Evolutionary conservation across 2,329 filamentous ascomycete genomes (phyloP), one percentile per base, ranked within the genome.

Genomic region (Colletotrichum lentis): DNA sequence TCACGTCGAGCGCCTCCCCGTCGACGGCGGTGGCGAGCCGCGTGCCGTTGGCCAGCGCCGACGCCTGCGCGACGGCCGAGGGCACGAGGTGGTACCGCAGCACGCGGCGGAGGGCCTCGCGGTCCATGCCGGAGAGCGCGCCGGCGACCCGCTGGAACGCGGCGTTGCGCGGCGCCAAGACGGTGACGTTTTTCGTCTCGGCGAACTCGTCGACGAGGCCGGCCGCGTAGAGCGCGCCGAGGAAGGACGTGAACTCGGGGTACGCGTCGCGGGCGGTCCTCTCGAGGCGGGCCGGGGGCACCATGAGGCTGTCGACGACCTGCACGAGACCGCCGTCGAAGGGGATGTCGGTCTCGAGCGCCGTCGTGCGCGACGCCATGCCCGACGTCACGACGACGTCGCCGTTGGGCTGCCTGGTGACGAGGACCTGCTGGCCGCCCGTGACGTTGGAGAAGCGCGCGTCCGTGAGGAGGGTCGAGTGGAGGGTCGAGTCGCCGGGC

Each of bases 291-390:
- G 63, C 59, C 0, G 85, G 85, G 2, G 84, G 80, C 1, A 84
- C 78, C 53, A 86, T 77, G 22, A 86, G 76, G 46, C 81, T 82
- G 75, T 86, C 84, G 61, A 86, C 78, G 11, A 86, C 74, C 66
- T 87, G 85, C 62, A 87, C 77, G 12, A 85, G 76, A 4, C 85
- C 84, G 41, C 82, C 82, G 20, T 77, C 75, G 73, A 85, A 85
- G 39, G 71, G 64, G 24, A 86, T 79, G 73, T 87, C 84, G 20
- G 76, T 73, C 66, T 80, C 73, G 43, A 75, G 70, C 3, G 84
- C 74, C 5, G 77, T 82, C 67, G 80, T 80, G 62, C 83, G 80
- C 24, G 77, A 79, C 37, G 82, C 82, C 41, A 81, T 75, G 5
- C 76, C 74, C 41, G 70, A 71, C 27, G 68, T 70, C 22, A 70